Percentiles rank a stretch among this genome's conserved stretches.
These are phyloP conservation scores for Periconia sp. DNA, from an alignment of 2,329 filamentous ascomycete genomes.

Conservation along the genomic window DNA sequence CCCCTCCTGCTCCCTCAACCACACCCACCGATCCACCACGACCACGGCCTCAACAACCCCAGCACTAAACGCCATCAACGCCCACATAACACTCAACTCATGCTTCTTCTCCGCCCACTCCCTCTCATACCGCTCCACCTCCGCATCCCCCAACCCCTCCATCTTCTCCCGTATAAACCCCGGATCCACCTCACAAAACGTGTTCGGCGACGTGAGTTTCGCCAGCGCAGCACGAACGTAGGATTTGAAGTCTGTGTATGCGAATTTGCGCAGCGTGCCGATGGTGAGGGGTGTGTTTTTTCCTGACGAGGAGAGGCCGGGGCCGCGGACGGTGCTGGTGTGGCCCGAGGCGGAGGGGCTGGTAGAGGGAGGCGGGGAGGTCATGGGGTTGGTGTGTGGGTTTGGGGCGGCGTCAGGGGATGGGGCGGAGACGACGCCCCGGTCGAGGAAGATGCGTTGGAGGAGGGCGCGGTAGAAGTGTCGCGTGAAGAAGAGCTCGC, in stretches of 20 bases:
- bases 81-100: constrained; percentile 87
- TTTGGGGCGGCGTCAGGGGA: constrained; percentile 35
- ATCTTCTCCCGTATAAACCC: constrained; percentile 66
- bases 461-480: constrained; percentile 92
- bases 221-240: constrained; percentile 80
- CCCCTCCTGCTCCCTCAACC: constrained; percentile 73
- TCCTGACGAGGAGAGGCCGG: constrained; percentile 41
- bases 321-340: constrained; percentile 52
- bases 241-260: constrained; percentile 71
- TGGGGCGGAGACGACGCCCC: constrained; percentile 71
- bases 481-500: constrained; percentile 83
- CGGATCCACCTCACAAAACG: constrained; percentile 38
- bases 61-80: constrained; percentile 93
- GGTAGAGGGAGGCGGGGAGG: constrained; percentile 39
- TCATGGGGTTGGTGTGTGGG: constrained; percentile 5
- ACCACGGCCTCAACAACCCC: constrained; percentile 87
- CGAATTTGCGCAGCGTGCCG: constrained; percentile 77
- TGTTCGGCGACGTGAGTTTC: constrained; percentile 60
- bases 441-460: constrained; percentile 89
- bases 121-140: constrained; percentile 71
- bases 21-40: constrained; percentile 87
- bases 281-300: constrained; percentile 82
- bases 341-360: constrained; percentile 33
- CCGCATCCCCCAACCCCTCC: constrained; percentile 69
- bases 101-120: constrained; percentile 69